These are phyloP conservation scores for Epichloe sibirici DNA, from an alignment of 2,329 filamentous ascomycete genomes.

Conservation along the genomic window DNA sequence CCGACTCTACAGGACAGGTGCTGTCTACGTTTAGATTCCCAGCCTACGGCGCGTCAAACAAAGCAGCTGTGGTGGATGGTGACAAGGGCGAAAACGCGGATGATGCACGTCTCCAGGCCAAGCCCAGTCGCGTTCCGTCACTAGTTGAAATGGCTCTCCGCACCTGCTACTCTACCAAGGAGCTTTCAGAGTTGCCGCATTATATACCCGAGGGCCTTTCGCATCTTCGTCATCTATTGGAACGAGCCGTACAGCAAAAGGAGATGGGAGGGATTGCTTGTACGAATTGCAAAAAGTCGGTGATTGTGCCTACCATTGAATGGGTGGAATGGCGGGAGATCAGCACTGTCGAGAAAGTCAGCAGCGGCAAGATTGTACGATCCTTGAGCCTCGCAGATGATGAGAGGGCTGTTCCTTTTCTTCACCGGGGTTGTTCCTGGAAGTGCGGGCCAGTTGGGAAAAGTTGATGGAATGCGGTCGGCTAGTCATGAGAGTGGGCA, in stretches of 20 bases:
- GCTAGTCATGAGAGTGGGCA: not conserved
- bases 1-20: slow-evolving; percentile 17
- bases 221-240: slow-evolving; percentile 28
- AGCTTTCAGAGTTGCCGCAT: slow-evolving; percentile 29
- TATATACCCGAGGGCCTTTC: slow-evolving; percentile 30
- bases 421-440: slow-evolving; percentile 38
- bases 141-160: slow-evolving; percentile 39
- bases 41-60: slow-evolving; percentile 9
- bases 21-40: slow-evolving; percentile 20
- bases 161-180: slow-evolving; percentile 30
- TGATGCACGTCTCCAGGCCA: not conserved
- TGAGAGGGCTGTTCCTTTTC: slow-evolving; percentile 32
- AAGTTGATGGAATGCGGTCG: not conserved
- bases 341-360: slow-evolving; percentile 9
- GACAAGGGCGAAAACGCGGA: slow-evolving; percentile 2
- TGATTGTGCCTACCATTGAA: slow-evolving; percentile 39
- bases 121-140: slow-evolving; percentile 30
- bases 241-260: slow-evolving; percentile 27
- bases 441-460: slow-evolving; percentile 26
- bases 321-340: slow-evolving; percentile 53
- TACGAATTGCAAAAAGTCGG: slow-evolving; percentile 35
- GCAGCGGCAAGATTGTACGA: slow-evolving; percentile 6
- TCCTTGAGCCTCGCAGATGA: slow-evolving; percentile 19
- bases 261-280: slow-evolving; percentile 39
- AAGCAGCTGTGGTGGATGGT: slow-evolving; percentile 12